These are phyloP conservation scores for Cupressus sempervirens DNA, from an alignment of 75 land plant genomes.

Conservation along the genomic window DNA sequence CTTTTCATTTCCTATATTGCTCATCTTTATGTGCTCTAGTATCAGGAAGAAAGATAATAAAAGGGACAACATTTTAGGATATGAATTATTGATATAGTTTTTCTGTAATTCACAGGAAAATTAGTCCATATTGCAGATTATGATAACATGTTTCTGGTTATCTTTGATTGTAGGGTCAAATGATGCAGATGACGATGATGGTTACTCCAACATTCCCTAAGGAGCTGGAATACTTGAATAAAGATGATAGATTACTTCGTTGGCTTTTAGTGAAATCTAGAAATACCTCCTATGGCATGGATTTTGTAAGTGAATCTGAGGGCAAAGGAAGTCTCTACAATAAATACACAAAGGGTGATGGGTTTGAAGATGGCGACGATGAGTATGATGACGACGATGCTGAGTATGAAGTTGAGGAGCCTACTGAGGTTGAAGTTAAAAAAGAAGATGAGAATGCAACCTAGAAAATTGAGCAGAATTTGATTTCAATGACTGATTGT, in stretches of 20 bases:
- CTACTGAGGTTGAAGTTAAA: not conserved
- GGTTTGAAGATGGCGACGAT: slow-evolving; percentile 25
- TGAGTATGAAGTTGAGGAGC: slow-evolving; percentile 6
- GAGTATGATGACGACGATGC: slow-evolving; percentile 31
- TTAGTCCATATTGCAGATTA: not conserved
- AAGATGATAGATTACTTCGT: slow-evolving; percentile 74
- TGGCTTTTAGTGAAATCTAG: slow-evolving; percentile 78
- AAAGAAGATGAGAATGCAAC: not conserved
- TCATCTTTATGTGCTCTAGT: not conserved
- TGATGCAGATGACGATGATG: slow-evolving; percentile 96
- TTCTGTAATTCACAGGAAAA: not conserved
- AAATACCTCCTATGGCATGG: slow-evolving; percentile 30
- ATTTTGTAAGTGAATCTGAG: slow-evolving; percentile 27
- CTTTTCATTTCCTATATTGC: not conserved
- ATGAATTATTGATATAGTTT: not conserved
- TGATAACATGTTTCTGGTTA: not conserved
- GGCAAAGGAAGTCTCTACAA: not conserved
- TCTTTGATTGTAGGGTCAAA: slow-evolving; percentile 53
- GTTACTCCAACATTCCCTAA: slow-evolving; percentile 64
- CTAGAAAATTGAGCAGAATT: not conserved
- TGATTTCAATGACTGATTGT: not conserved
- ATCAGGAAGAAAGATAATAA: not conserved
- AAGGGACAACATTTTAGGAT: not conserved
- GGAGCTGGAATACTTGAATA: slow-evolving; percentile 79
- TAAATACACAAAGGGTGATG: slow-evolving; percentile 2